Evolutionary conservation across 176 grass and related monocot genomes (phyloP), one percentile per base, ranked within the genome.

Genomic region (Alopecurus myosuroides): DNA sequence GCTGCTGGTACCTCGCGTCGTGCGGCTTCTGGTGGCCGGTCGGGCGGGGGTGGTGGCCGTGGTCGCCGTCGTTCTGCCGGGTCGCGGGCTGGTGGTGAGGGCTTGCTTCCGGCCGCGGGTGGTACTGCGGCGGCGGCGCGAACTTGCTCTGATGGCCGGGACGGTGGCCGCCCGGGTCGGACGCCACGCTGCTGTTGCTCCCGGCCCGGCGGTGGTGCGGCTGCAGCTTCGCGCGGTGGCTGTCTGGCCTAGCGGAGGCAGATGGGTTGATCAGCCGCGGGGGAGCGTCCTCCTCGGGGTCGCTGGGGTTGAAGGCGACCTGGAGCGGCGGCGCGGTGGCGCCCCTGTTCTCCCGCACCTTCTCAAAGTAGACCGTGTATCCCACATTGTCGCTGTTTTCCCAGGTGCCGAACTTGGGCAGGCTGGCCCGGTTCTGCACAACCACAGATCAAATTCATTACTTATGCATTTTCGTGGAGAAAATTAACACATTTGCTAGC

Each of bases 321-420:
- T 69, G 67, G 34, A 84, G 65, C 46, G 84, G 75, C 85, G 88
- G 88, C 85, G 85, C 85, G 37, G 88, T 87, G 60, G 87, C 85
- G 33, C 72, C 83, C 86, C 90, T 94, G 84, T 88, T 88, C 48
- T 90, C 79, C 18, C 88, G 89, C 41, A 94, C 82, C 71, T 88
- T 92, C 9, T 94, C 82, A 50, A 94, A 94, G 85, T 92, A 94
- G 52, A 52, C 60, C 14, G 93, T 94, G 85, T 94, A 94, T 20
- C 90, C 90, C n/a, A 58, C 93, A 85, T 92, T 92, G 50, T 88
- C 74, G 72, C 13, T 11, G 15, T 37, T 80, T 42, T 92, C 93
- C 93, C 93, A 94, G 64, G 82, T 65, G 78, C 90, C 93, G 85
- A 94, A 94, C 88, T 94, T 86, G 23, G 93, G 93, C 77, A 94